Base-by-base conservation (phyloP, 2,329 filamentous ascomycete species). In the Salinomyces thailandicus region DNA sequence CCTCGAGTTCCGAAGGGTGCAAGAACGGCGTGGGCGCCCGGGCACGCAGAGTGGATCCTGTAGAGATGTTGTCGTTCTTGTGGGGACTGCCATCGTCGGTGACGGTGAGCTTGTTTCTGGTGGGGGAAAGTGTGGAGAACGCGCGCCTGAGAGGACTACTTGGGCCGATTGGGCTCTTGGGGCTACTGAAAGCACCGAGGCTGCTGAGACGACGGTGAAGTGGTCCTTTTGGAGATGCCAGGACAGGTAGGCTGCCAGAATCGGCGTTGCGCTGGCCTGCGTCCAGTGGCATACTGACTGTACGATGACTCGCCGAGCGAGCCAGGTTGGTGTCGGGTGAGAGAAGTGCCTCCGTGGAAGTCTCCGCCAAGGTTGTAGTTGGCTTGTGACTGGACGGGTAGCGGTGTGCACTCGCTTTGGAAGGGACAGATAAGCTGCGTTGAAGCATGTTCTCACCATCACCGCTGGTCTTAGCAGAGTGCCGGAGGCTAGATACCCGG, bases 1-100 rank as follows among this genome's bases (percentile, higher is more conserved):
- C 46, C 35, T 55, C 54, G 35, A 57, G 47, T 34, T 57, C 54
- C 27, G 47, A 52, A 13, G 53, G 52, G n/a, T 54, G 43, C 29
- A 56, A 53, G 43, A 55, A 55, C 7, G 53, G 52, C 8, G 46
- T 45, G 26, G 9, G 9, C 9, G 9, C 9, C n/a, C 22, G 22
- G n/a, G n/a, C n/a, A 9, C 22, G 22, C 9, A n/a, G 22, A 26
- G 22, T 26, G 9, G 22, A 8, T n/a, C n/a, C 9, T 9, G 9
- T 26, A 8, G n/a, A n/a, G 9, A n/a, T 8, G 22, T 26, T 4
- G 3, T 8, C 3, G n/a, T 26, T 26, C 22, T 26, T 26, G 7
- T 7, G 7, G 7, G 20, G 7, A 24, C n/a, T n/a, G n/a, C 7
- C 7, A 7, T 7, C 7, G 20, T 7, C 7, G 7, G 7, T 24